A percentile compares a stretch with the other conserved stretches of the same genome.
phyloP scores from a whole-genome alignment of 352 stramenopile species.

The Phytophthora vignae region DNA sequence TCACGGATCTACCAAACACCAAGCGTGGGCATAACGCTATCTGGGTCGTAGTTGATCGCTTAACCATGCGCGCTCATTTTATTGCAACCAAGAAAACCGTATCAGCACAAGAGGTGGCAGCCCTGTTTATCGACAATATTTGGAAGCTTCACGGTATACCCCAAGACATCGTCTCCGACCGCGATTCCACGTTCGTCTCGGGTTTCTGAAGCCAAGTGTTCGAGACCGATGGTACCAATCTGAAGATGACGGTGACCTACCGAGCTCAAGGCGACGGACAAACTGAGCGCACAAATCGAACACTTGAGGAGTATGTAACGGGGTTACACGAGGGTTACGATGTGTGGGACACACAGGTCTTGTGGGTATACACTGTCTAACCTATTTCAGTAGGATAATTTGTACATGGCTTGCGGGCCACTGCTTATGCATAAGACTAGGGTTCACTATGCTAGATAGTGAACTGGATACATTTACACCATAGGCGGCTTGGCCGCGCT shows the following conservation, averaged over 20 bases:
- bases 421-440: too few relatives aligned
- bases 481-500: too few relatives aligned
- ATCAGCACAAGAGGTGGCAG: slow-evolving; percentile 4
- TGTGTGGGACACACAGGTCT: too few relatives aligned
- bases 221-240: slow-evolving; percentile 4
- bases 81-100: slow-evolving; percentile 7
- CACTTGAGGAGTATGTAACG: slow-evolving; percentile 2
- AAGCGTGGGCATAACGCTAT: too few relatives aligned
- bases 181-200: slow-evolving; percentile 22
- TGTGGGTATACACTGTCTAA: too few relatives aligned
- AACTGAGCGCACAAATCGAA: slow-evolving; percentile 19
- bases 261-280: slow-evolving; percentile 22
- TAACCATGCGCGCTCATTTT: slow-evolving; percentile 13
- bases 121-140: slow-evolving; percentile 16
- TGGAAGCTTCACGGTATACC: slow-evolving; percentile 11
- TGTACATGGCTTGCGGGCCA: too few relatives aligned
- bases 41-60: neutral
- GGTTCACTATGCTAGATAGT: too few relatives aligned
- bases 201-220: slow-evolving; percentile 15
- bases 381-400: too few relatives aligned
- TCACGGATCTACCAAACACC: too few relatives aligned
- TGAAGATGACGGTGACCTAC: slow-evolving; percentile 22
- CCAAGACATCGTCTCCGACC: slow-evolving; percentile 18
- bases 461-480: too few relatives aligned
- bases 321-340: too few relatives aligned